phyloP scores from a whole-genome alignment of 2,329 filamentous ascomycete species.

The Fusarium luffae region DNA sequence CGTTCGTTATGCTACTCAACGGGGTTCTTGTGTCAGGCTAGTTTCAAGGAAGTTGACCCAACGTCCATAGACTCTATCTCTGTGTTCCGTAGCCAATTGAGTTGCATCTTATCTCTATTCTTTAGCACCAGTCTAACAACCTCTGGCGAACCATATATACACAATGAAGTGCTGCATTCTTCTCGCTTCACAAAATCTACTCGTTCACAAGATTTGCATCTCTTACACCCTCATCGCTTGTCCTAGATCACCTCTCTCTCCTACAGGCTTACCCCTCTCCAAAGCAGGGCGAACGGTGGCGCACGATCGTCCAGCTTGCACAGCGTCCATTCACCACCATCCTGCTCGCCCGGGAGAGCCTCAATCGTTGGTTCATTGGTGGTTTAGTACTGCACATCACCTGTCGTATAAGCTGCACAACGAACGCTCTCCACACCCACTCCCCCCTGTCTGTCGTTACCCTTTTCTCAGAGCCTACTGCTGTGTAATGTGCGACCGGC shows the following conservation, averaged over 20 bases:
- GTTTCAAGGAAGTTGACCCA: conserved; percentile 28
- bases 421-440: conserved; percentile 27
- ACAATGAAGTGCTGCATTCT: conserved; percentile 14
- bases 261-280: conserved; percentile 26
- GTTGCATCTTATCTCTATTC: background rate
- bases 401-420: conserved; percentile 32
- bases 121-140: background rate
- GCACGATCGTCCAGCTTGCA: conserved; percentile 40
- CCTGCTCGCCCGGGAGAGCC: conserved; percentile 35
- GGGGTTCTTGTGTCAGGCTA: conserved; percentile 13
- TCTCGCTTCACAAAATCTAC: conserved; percentile 42
- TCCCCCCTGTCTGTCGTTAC: conserved; percentile 27
- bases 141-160: conserved; percentile 24
- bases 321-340: conserved; percentile 22
- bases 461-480: conserved; percentile 21
- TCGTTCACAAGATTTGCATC: conserved; percentile 35
- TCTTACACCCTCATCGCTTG: conserved; percentile 36
- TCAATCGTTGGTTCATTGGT: conserved; percentile 29
- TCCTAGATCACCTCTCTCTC: conserved; percentile 22
- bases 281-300: conserved; percentile 45
- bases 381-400: conserved; percentile 18
- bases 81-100: conserved; percentile 28
- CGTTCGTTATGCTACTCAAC: background rate
- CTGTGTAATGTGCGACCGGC: conserved; percentile 40
- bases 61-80: conserved; percentile 10